These are phyloP conservation scores for Sparassis latifolia DNA, from an alignment of 1,284 basidiomycete species.

Conservation along the genomic window DNA sequence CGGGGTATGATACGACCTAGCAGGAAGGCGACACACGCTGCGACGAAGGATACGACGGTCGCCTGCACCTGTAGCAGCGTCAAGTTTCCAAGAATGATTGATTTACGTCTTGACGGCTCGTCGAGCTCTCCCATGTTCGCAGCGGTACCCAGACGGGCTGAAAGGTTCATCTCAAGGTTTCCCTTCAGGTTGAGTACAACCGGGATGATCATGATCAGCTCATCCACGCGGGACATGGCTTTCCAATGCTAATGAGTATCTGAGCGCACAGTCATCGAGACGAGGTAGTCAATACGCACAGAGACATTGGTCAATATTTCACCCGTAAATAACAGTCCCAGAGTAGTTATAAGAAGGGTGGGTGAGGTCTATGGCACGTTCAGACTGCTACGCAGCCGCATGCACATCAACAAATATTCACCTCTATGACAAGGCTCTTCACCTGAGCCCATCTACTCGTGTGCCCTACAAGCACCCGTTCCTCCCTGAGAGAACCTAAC, in stretches of 20 bases:
- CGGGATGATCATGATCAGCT: slow-evolving; percentile 95
- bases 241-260: slow-evolving; percentile 61
- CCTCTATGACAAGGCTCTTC: slow-evolving; percentile 59
- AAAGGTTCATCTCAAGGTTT: slow-evolving; percentile 93
- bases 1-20: slow-evolving; percentile 42
- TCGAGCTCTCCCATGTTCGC: slow-evolving; percentile 89
- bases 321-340: slow-evolving; percentile 81
- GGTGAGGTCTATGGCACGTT: slow-evolving; percentile 53
- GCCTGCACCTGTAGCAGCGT: slow-evolving; percentile 92
- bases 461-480: slow-evolving; percentile 12
- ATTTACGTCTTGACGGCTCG: slow-evolving; percentile 54
- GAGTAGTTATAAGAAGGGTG: slow-evolving; percentile 63
- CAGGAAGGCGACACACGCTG: slow-evolving; percentile 74
- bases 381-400: not conserved
- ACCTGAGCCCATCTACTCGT: slow-evolving; percentile 42
- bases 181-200: slow-evolving; percentile 95
- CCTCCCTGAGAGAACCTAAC: slow-evolving; percentile 23
- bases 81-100: slow-evolving; percentile 79
- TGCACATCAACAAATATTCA: slow-evolving; percentile 27
- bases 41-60: slow-evolving; percentile 82
- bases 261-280: not conserved
- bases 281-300: slow-evolving; percentile 35
- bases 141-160: slow-evolving; percentile 69
- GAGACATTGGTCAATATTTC: slow-evolving; percentile 84
- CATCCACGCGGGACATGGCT: slow-evolving; percentile 86